Evolutionary conservation across 352 stramenopile species (phyloP).

Genomic region (Globisporangium polare): DNA sequence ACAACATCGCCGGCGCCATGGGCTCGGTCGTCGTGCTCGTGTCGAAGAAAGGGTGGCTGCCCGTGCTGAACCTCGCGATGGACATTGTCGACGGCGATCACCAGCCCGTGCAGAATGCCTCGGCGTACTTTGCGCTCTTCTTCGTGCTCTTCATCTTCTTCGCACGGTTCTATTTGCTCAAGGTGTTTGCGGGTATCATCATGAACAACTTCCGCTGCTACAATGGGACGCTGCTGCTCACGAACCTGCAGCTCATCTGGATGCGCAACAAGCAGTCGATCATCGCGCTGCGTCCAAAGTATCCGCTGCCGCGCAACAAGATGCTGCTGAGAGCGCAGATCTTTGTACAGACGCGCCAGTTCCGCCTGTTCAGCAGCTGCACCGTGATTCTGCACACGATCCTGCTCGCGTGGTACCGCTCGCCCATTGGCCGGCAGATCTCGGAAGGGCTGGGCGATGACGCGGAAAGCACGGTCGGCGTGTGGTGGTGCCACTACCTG

Average conservation of each 20-base stretch:
- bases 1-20: constrained; percentile 78
- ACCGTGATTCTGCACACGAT: constrained; percentile 70
- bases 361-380: constrained; percentile 57
- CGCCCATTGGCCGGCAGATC: constrained; percentile 38
- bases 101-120: constrained; percentile 66
- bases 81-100: constrained; percentile 71
- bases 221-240: constrained; percentile 75
- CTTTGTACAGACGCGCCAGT: constrained; percentile 62
- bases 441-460: constrained; percentile 28
- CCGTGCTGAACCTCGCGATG: constrained; percentile 80
- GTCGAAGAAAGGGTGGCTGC: constrained; percentile 84
- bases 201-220: constrained; percentile 87
- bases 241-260: constrained; percentile 79
- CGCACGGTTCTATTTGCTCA: constrained; percentile 72
- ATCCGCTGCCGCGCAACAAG: constrained; percentile 57
- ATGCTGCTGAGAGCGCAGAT: constrained; percentile 55
- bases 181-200: constrained; percentile 77
- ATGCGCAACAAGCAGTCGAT: constrained; percentile 63
- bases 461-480: constrained; percentile 19
- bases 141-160: constrained; percentile 82
- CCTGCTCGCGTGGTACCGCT: constrained; percentile 69
- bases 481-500: constrained; percentile 80
- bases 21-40: constrained; percentile 74
- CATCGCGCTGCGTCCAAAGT: constrained; percentile 65
- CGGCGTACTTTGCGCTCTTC: constrained; percentile 77